Conservation (phyloP, 805 yeast genomes). For the Wickerhamiella siamensis region DNA sequence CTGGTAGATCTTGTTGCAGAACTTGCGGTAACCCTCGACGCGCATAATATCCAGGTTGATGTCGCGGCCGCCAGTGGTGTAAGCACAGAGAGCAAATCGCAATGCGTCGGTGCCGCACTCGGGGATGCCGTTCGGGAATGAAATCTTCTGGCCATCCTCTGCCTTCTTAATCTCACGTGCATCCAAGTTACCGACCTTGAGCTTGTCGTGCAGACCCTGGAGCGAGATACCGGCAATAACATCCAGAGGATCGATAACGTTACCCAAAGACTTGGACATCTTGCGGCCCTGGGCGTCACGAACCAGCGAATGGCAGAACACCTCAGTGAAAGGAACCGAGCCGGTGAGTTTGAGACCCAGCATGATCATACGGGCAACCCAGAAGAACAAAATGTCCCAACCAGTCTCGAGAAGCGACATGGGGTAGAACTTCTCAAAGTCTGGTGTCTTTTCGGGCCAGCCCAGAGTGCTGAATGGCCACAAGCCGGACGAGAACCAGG, state of each 20-base stretch:
- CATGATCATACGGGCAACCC: slow-evolving; percentile 96
- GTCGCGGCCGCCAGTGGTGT: slow-evolving; percentile 97
- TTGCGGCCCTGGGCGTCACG: slow-evolving; percentile 99
- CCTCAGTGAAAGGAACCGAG: slow-evolving; percentile 83
- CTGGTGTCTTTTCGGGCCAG: slow-evolving; percentile 77
- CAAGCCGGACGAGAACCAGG: slow-evolving; percentile 96
- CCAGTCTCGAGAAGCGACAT: slow-evolving; percentile 95
- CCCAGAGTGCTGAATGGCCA: slow-evolving; percentile 97
- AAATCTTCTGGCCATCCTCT: slow-evolving; percentile 67
- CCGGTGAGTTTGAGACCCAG: slow-evolving; percentile 85
- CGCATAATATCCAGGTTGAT: slow-evolving; percentile 90
- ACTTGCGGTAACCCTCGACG: slow-evolving; percentile 97
- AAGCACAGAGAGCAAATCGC: slow-evolving; percentile 95
- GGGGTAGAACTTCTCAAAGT: slow-evolving; percentile 69
- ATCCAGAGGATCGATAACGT: slow-evolving; percentile 90
- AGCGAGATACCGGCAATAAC: slow-evolving; percentile 81
- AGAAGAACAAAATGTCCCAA: slow-evolving; percentile 97
- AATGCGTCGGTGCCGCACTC: slow-evolving; percentile 99
- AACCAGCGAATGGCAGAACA: slow-evolving; percentile 94
- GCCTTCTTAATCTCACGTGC: slow-evolving; percentile 81
- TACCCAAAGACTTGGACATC: slow-evolving; percentile 94
- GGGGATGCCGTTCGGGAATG: slow-evolving; percentile 95
- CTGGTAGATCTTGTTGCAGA: slow-evolving; percentile 98
- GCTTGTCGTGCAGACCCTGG: slow-evolving; percentile 63
- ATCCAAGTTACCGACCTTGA: slow-evolving; percentile 71